A percentile compares a stretch with the other conserved stretches of the same genome.
phyloP scores from a whole-genome alignment of 768 basidiomycete species.

The Pisolithus sp. region DNA sequence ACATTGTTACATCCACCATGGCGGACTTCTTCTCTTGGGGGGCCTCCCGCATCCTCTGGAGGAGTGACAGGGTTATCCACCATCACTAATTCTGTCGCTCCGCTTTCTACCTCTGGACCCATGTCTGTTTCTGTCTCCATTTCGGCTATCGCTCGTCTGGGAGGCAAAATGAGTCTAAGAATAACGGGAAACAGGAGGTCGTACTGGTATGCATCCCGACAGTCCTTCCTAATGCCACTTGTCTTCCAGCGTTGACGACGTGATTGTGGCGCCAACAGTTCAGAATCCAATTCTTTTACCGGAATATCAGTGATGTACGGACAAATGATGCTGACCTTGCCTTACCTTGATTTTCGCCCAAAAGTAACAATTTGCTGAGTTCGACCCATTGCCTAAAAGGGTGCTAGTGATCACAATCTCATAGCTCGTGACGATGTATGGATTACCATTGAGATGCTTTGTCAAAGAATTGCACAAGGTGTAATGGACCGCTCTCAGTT shows the following conservation, averaged over 20 bases:
- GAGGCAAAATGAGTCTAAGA: neutral
- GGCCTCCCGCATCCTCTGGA: no score
- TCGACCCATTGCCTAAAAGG: conserved; percentile 56
- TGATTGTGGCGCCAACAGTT: conserved; percentile 48
- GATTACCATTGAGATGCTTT: conserved; percentile 55
- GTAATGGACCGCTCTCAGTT: conserved; percentile 38
- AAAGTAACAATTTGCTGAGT: conserved; percentile 46
- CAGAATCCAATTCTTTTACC: conserved; percentile 56
- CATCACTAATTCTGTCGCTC: conserved; percentile 2
- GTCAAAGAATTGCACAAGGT: conserved; percentile 81
- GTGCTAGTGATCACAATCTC: neutral
- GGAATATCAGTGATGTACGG: neutral
- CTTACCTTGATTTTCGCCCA: conserved; percentile 70
- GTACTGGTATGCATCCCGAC: conserved; percentile 57
- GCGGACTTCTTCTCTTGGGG: conserved; percentile 97
- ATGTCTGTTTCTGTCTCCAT: conserved; percentile 37
- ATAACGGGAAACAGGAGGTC: conserved; percentile 12
- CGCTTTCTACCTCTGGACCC: neutral
- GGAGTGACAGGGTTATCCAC: neutral
- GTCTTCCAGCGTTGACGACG: conserved; percentile 58
- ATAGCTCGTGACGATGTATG: neutral
- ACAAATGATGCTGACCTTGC: neutral
- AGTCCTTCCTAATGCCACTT: conserved; percentile 41
- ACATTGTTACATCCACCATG: conserved; percentile 86
- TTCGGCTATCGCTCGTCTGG: conserved; percentile 39